Conservation (phyloP, 208 protist species). For the Trichomonas tenax region DNA sequence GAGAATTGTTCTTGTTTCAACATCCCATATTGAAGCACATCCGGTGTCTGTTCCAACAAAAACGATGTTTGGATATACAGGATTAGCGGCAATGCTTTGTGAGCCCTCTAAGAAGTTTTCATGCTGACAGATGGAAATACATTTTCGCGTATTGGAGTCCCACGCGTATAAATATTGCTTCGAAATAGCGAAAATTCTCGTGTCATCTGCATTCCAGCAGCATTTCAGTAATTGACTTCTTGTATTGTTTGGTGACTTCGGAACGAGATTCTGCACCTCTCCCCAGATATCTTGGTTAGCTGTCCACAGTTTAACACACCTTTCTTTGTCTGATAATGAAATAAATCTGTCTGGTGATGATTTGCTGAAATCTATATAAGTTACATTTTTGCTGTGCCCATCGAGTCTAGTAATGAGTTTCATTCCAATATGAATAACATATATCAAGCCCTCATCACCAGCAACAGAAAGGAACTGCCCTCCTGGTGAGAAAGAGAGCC, state of each 20-base stretch:
- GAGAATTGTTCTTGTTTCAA: not conserved
- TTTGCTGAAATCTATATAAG: not conserved
- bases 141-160: not conserved
- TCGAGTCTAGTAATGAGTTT: not conserved
- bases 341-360: not conserved
- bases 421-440: not conserved
- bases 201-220: not conserved
- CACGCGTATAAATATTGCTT: not conserved
- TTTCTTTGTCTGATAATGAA: not conserved
- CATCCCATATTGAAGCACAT: not conserved
- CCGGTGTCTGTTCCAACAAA: not conserved
- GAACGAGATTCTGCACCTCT: not conserved
- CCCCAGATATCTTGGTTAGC: not conserved
- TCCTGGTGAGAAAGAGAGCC: not conserved
- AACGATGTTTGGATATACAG: not conserved
- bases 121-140: not conserved
- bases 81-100: not conserved
- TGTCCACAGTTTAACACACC: not conserved
- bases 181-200: not conserved
- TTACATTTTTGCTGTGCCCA: not conserved
- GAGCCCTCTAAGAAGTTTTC: not conserved
- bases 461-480: not conserved
- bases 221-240: not conserved
- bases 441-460: not conserved
- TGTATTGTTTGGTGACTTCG: not conserved